Percentiles rank a stretch among this genome's conserved stretches.
These are phyloP conservation scores for Epichloe gansuensis DNA, from an alignment of 2,329 filamentous ascomycete species.

Conservation along the genomic window DNA sequence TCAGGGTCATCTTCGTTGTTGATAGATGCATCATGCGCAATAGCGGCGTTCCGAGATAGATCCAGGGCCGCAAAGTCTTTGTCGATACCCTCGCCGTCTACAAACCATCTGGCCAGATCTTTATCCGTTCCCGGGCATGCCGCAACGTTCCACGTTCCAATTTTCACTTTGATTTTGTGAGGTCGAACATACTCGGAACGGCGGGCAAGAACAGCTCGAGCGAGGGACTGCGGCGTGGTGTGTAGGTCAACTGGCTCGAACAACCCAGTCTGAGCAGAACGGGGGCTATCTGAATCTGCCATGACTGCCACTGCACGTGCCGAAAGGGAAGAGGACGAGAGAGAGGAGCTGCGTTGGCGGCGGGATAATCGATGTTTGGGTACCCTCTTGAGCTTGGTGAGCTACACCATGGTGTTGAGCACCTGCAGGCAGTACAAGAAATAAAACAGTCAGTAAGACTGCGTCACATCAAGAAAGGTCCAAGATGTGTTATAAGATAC, in stretches of 20 bases:
- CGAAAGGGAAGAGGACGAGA: slow-evolving; percentile 5
- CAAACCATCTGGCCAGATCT: slow-evolving; percentile 81
- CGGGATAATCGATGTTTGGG: slow-evolving; percentile 12
- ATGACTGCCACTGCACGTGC: slow-evolving; percentile 10
- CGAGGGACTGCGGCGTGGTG: slow-evolving; percentile 44
- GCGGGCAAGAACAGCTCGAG: slow-evolving; percentile 55
- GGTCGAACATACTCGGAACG: slow-evolving; percentile 66
- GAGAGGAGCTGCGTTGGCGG: slow-evolving; percentile 12
- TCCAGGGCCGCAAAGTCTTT: slow-evolving; percentile 45
- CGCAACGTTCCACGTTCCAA: slow-evolving; percentile 93
- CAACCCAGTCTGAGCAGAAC: slow-evolving; percentile 22
- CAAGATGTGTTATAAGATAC: neutral
- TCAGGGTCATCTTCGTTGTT: slow-evolving; percentile 21
- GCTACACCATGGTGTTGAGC: slow-evolving; percentile 22
- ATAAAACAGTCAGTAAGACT: neutral
- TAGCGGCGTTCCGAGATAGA: slow-evolving; percentile 26
- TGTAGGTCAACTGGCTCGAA: slow-evolving; percentile 30
- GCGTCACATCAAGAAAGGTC: neutral
- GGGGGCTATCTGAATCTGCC: slow-evolving; percentile 15
- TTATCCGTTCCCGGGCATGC: slow-evolving; percentile 73
- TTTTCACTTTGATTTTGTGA: slow-evolving; percentile 67
- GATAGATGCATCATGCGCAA: slow-evolving; percentile 20
- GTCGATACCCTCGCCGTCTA: slow-evolving; percentile 59
- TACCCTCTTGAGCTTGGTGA: slow-evolving; percentile 10
- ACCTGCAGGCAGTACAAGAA: neutral